Conservation (phyloP, 345 rosid species). For the Citrus glauca region DNA sequence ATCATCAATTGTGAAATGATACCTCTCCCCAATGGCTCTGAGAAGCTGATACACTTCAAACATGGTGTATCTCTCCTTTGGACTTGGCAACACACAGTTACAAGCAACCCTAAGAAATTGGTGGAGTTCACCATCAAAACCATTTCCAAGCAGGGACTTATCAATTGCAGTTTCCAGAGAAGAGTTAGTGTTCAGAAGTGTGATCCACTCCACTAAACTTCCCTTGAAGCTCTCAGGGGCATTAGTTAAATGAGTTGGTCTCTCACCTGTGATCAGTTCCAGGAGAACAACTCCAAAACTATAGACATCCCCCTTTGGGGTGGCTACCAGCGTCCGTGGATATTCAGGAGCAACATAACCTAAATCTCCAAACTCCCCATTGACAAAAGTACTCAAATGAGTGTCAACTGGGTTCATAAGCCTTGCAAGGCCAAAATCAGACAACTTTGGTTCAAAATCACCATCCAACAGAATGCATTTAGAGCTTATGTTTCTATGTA, state of each 20-base stretch:
- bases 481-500: conserved; percentile 27
- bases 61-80: conserved; percentile 29
- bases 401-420: conserved; percentile 17
- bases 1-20: conserved; percentile 14
- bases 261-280: conserved; percentile 28
- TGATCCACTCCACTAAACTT: conserved; percentile 15
- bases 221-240: conserved; percentile 11
- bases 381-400: conserved; percentile 17
- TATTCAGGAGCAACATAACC: conserved; percentile 22
- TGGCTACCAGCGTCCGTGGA: conserved; percentile 13
- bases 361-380: conserved; percentile 22
- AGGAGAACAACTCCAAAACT: conserved; percentile 27
- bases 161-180: conserved; percentile 16
- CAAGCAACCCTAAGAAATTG: conserved; percentile 20
- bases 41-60: conserved; percentile 17
- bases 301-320: conserved; percentile 28
- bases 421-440: conserved; percentile 27
- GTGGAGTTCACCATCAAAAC: conserved; percentile 11
- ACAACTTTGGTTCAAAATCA: conserved; percentile 24
- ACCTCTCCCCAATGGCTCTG: conserved; percentile 14
- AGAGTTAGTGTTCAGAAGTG: background rate
- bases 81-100: conserved; percentile 12
- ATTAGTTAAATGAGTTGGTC: conserved; percentile 1
- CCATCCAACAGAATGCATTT: conserved; percentile 25
- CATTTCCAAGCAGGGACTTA: conserved; percentile 19